Evolutionary conservation across 352 stramenopile species (phyloP).

Genomic region (Phytophthora pluvialis): DNA sequence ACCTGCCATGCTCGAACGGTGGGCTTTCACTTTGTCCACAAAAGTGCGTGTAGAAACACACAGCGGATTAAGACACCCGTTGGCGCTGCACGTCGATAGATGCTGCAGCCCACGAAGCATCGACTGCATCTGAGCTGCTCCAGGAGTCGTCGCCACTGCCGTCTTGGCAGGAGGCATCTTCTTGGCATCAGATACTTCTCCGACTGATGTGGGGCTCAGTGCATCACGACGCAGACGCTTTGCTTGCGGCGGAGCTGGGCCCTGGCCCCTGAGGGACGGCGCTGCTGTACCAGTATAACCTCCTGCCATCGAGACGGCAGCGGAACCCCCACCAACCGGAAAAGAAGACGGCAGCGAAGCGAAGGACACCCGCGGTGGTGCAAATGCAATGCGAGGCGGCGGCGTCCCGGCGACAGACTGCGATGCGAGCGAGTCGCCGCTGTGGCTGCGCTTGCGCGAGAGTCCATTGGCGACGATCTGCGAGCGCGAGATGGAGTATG

Average conservation of each 20-base stretch:
- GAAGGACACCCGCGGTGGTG: conserved; percentile 5
- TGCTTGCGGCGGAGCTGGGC: conserved; percentile 9
- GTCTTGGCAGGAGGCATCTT: conserved; percentile 27
- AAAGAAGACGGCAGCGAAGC: not conserved
- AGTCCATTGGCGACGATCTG: conserved; percentile 23
- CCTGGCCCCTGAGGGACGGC: conserved; percentile 24
- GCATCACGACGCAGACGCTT: conserved; percentile 50
- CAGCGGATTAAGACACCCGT: conserved; percentile 56
- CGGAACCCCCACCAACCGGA: not conserved
- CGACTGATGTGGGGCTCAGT: conserved; percentile 53
- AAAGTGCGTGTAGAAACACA: conserved; percentile 65
- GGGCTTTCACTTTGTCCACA: conserved; percentile 54
- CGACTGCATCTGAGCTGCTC: conserved; percentile 61
- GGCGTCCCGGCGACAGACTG: not conserved
- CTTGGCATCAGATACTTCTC: conserved; percentile 42
- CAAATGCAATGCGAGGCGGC: conserved; percentile 7
- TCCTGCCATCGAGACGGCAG: not conserved
- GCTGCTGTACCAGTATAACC: conserved; percentile 1
- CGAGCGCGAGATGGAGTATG: conserved; percentile 32
- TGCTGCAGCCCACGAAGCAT: conserved; percentile 61
- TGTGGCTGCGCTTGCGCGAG: conserved; percentile 30
- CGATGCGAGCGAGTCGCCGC: conserved; percentile 12
- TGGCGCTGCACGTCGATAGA: conserved; percentile 37
- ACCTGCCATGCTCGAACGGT: conserved; percentile 36
- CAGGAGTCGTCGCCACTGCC: conserved; percentile 23